Evolutionary conservation across 2,329 filamentous ascomycete genomes (phyloP).

Genomic region (Curvularia eragrostidis): DNA sequence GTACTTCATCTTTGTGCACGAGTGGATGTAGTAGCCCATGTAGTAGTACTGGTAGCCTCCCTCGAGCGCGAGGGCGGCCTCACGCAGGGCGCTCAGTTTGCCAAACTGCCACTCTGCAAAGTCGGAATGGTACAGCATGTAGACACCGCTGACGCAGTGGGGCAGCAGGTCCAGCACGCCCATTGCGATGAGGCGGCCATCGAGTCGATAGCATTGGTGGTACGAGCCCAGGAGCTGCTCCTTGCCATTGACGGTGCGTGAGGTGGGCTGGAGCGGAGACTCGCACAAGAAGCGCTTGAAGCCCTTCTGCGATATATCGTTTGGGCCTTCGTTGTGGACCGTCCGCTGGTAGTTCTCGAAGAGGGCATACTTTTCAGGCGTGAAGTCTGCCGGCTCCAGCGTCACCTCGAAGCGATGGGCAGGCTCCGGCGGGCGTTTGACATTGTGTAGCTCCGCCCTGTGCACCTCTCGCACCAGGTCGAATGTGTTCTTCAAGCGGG

Average conservation of each 20-base stretch:
- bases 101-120: slow-evolving; percentile 73
- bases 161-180: slow-evolving; percentile 80
- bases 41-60: slow-evolving; percentile 79
- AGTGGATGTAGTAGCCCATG: slow-evolving; percentile 83
- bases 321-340: slow-evolving; percentile 71
- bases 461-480: slow-evolving; percentile 71
- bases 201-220: slow-evolving; percentile 81
- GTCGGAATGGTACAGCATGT: slow-evolving; percentile 81
- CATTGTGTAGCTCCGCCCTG: slow-evolving; percentile 65
- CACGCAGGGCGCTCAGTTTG: slow-evolving; percentile 76
- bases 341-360: slow-evolving; percentile 77
- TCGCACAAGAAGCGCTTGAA: slow-evolving; percentile 77
- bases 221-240: slow-evolving; percentile 71
- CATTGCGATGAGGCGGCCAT: slow-evolving; percentile 77
- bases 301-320: slow-evolving; percentile 64
- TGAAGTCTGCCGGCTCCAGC: slow-evolving; percentile 73
- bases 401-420: slow-evolving; percentile 73
- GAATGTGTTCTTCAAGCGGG: slow-evolving; percentile 71
- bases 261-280: slow-evolving; percentile 66
- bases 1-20: slow-evolving; percentile 82
- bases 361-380: slow-evolving; percentile 75
- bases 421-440: slow-evolving; percentile 67
- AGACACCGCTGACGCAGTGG: slow-evolving; percentile 79
- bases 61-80: slow-evolving; percentile 74
- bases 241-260: slow-evolving; percentile 56